Conservation (phyloP, 1,284 basidiomycete genomes). For the Rhodotorula mucilaginosa region DNA sequence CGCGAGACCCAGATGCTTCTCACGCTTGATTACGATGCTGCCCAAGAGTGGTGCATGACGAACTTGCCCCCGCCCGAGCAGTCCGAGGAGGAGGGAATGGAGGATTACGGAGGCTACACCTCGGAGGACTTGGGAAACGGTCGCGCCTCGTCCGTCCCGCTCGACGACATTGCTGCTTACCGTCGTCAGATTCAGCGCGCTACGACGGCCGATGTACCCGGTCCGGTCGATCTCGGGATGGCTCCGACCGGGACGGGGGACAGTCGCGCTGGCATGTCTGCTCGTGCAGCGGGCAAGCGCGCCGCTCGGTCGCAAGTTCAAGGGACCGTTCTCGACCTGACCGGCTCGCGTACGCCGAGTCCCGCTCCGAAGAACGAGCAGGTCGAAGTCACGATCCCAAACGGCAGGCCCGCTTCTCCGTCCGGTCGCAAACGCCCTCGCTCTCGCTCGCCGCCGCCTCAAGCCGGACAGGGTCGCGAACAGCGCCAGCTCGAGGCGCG, state of each 20-base stretch:
- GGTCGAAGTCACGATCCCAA: neutral
- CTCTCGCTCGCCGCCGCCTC: constrained; percentile 6
- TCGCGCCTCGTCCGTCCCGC: constrained; percentile 11
- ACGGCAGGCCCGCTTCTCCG: neutral
- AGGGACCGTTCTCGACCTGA: constrained; percentile 12
- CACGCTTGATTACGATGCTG: neutral
- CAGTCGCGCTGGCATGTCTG: too few relatives aligned
- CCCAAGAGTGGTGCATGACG: neutral
- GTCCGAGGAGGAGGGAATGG: neutral
- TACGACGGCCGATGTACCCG: neutral
- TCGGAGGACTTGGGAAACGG: neutral
- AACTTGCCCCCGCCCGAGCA: constrained; percentile 7
- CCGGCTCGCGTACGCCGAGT: constrained; percentile 17
- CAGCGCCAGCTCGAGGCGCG: neutral
- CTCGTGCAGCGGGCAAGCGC: neutral
- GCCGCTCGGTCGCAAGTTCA: neutral
- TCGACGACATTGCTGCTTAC: neutral
- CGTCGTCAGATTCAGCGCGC: neutral
- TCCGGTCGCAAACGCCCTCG: constrained; percentile 9
- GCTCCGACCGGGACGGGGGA: too few relatives aligned
- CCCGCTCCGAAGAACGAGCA: constrained; percentile 15
- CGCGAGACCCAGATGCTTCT: constrained; percentile 7
- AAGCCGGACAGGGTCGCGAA: neutral
- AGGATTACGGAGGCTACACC: constrained; percentile 2
- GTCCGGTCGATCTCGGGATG: neutral